Evolutionary conservation across 2,329 filamentous ascomycete genomes (phyloP), one percentile per base, ranked within the genome.

Genomic region (Elsinoe perseae): DNA sequence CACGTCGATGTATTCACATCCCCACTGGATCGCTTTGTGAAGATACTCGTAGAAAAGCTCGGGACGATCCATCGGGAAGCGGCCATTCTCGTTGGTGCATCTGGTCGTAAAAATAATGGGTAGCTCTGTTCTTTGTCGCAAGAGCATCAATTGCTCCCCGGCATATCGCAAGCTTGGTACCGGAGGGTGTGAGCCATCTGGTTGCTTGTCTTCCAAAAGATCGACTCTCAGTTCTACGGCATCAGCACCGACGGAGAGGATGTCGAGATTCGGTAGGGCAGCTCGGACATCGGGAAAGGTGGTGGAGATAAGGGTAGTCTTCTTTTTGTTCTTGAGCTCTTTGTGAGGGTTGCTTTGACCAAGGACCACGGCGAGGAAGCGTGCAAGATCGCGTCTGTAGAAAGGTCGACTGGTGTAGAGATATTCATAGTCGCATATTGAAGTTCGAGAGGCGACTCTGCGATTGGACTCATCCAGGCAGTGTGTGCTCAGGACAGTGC

Each of bases 41-140:
- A 95, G 78, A 65, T 93, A 92, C 58, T 84, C 78, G 70, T 87
- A 88, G 68, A 85, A 92, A 42, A 93, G 68, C 12, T 77, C 75
- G 0, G 87, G 86, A 56, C 89, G 81, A 38, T 89, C 83, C 86
- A 91, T 91, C 0, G 89, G 89, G 60, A 93, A 95, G 21, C 83
- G 83, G 28, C 89, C 89, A 65, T 92, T 93, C 66, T 95, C 89
- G 27, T 79, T 82, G 1, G 82, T 89, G 68, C 89, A 93, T 62
- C 89, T 79, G 0, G 86, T 91, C 0, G 89, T 95, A 68, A 92
- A 92, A 57, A 95, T 90, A 66, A 95, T 89, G n/a, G 89, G 89
- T 40, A 95, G 75, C 65, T 95, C 89, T 0, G 88, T 93, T 60
- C 87, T 81, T 69, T 93, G 88, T 21, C 89, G 82, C 59, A 95